Evolutionary conservation across 257 asterid genomes (phyloP), one percentile per base, ranked within the genome.

Genomic region (Przewalskia tangutica): DNA sequence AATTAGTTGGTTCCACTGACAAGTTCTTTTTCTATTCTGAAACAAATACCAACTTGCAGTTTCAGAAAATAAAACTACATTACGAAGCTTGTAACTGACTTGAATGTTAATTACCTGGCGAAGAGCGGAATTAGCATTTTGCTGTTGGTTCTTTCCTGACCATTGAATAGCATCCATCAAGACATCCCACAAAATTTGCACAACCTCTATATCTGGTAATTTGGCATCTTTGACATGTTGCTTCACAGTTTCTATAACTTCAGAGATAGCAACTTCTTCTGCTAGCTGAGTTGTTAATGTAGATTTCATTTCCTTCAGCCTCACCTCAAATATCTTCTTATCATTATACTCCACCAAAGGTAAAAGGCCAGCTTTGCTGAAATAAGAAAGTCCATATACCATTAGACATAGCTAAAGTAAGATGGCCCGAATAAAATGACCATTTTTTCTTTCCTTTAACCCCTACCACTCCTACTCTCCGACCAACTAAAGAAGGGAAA

Each of bases 131-230:
- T 95, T 95, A 55, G 99, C 97, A 85, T 95, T 95, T 83, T 95
- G 99, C 84, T 95, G 99, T 85, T 95, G 99, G 83, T 95, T 95
- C 89, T 95, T 95, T 50, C 95, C 98, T 65, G 99, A 95, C 99
- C 99, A 93, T 79, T 93, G 98, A 81, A 95, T 97, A 54, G 99
- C 97, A 88, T 95, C 99, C 99, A 95, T 95, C 91, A 95, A 83
- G 42, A 92, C 93, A 90, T 95, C 98, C 99, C 98, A 94, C 55
- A 92, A 86, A 85, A 94, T 94, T 23, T 97, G 89, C 32, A 95
- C 97, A 77, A 95, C 97, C 83, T 94, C 98, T 80, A 86, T 88
- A 82, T 95, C 98, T 16, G 99, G 99, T 62, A 95, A 86, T 83
- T 90, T 91, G 68, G 99, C 97, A 81, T 92, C 98, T 90, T 91